A percentile compares a stretch with the other conserved stretches of the same genome.
These are phyloP conservation scores for Strigomonas culicis DNA, from an alignment of 208 protist genomes.

Conservation along the genomic window DNA sequence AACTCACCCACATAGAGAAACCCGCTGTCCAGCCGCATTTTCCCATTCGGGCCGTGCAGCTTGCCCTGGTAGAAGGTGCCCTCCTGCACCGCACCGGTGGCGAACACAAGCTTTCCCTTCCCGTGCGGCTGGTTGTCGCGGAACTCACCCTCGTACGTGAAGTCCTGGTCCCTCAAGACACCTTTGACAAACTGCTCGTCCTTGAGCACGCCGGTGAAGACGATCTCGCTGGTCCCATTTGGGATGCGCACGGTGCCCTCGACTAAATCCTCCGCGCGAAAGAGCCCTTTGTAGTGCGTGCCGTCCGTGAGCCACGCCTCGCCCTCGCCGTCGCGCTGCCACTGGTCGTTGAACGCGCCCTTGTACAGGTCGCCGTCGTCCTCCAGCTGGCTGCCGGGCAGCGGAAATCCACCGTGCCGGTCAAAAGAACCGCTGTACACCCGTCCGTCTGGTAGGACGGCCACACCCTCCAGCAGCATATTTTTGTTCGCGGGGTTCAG, in stretches of 20 bases:
- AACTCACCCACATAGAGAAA: conserved; percentile 90
- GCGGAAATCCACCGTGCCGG: conserved; percentile 44
- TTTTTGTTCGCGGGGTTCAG: conserved; percentile 46
- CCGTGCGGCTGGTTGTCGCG: conserved; percentile 81
- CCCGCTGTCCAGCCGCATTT: conserved; percentile 89
- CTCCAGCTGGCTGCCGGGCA: conserved; percentile 71
- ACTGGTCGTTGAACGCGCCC: conserved; percentile 78
- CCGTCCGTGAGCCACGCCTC: conserved; percentile 87
- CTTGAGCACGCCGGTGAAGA: conserved; percentile 73
- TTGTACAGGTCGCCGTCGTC: conserved; percentile 89
- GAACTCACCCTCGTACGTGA: conserved; percentile 86
- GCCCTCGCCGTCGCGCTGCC: conserved; percentile 84
- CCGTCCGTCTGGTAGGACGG: conserved; percentile 71
- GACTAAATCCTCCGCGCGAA: conserved; percentile 71
- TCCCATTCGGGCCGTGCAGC: conserved; percentile 76
- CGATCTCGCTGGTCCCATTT: conserved; percentile 73
- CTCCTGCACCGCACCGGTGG: conserved; percentile 76
- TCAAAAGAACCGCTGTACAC: conserved; percentile 78
- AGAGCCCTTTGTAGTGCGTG: conserved; percentile 77
- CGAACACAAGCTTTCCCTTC: conserved; percentile 67
- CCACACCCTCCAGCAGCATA: conserved; percentile 56
- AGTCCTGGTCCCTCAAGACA: conserved; percentile 74
- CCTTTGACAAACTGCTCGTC: conserved; percentile 84
- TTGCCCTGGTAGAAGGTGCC: conserved; percentile 87
- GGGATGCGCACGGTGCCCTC: conserved; percentile 87